These are phyloP conservation scores for Yueomyces sinensis DNA, from an alignment of 805 yeast genomes.

Conservation along the genomic window DNA sequence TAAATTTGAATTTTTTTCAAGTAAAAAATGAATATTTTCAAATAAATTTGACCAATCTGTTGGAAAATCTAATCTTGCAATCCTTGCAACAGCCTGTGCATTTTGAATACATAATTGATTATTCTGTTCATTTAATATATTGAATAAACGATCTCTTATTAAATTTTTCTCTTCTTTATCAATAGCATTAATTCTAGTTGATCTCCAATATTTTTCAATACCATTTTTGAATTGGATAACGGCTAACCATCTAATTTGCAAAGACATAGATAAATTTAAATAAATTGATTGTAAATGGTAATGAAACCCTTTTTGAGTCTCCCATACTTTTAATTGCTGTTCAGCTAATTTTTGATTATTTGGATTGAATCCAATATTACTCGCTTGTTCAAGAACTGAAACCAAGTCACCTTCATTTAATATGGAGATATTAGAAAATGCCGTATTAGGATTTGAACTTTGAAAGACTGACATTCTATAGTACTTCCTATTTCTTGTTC, in stretches of 20 bases:
- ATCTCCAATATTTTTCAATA: slow-evolving; percentile 73
- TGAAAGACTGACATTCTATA: too few relatives aligned
- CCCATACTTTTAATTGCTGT: slow-evolving; percentile 57
- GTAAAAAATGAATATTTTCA: slow-evolving; percentile 39
- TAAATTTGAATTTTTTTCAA: slow-evolving; percentile 27
- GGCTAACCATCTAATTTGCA: slow-evolving; percentile 75
- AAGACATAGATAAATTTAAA: slow-evolving; percentile 40
- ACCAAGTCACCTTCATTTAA: slow-evolving; percentile 21
- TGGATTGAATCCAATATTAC: slow-evolving; percentile 32
- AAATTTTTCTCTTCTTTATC: slow-evolving; percentile 54
- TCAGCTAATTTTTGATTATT: slow-evolving; percentile 53
- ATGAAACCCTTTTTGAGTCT: slow-evolving; percentile 45
- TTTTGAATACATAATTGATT: slow-evolving; percentile 68
- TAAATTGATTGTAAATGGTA: slow-evolving; percentile 46
- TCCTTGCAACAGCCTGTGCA: slow-evolving; percentile 68
- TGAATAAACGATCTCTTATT: slow-evolving; percentile 47
- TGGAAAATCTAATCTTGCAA: slow-evolving; percentile 79
- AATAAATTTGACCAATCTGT: slow-evolving; percentile 73
- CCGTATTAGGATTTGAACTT: too few relatives aligned
- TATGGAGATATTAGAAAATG: slow-evolving; percentile 3
- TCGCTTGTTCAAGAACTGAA: slow-evolving; percentile 35
- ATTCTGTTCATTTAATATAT: slow-evolving; percentile 53
- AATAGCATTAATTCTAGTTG: slow-evolving; percentile 42
- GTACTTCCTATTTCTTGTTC: too few relatives aligned
- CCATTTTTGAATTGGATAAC: slow-evolving; percentile 83